Percentiles rank a stretch among this genome's conserved stretches.
Evolutionary conservation across 2,329 filamentous ascomycete species (phyloP).

Genomic region (Dactylonectria macrodidyma): DNA sequence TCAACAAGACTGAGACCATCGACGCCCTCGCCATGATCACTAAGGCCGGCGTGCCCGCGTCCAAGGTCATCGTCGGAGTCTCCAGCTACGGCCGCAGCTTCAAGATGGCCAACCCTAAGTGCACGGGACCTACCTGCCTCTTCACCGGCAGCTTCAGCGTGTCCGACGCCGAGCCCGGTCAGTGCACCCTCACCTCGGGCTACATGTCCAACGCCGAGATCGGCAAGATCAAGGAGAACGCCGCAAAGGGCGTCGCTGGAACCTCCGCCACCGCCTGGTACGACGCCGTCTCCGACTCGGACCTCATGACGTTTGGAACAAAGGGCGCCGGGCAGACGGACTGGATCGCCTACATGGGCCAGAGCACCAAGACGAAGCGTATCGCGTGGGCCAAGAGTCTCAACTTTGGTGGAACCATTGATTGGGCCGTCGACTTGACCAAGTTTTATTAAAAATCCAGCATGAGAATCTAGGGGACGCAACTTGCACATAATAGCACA

Average conservation of each 20-base stretch:
- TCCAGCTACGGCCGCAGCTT: slow-evolving; percentile 50
- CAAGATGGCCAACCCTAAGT: slow-evolving; percentile 44
- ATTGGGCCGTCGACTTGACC: slow-evolving; percentile 52
- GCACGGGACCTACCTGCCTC: slow-evolving; percentile 42
- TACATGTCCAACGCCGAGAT: slow-evolving; percentile 43
- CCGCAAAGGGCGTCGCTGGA: slow-evolving; percentile 3
- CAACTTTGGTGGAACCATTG: slow-evolving; percentile 50
- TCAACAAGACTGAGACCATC: slow-evolving; percentile 58
- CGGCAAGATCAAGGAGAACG: slow-evolving; percentile 20
- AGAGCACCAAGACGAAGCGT: slow-evolving; percentile 43
- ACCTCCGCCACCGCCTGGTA: slow-evolving; percentile 39
- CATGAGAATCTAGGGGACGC: neutral
- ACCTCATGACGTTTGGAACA: slow-evolving; percentile 44
- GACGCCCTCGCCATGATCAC: slow-evolving; percentile 56
- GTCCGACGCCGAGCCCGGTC: slow-evolving; percentile 43
- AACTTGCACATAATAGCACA: neutral
- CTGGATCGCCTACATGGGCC: slow-evolving; percentile 51
- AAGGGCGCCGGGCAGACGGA: slow-evolving; percentile 42
- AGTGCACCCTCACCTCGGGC: slow-evolving; percentile 44
- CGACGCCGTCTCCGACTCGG: slow-evolving; percentile 41
- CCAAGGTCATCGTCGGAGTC: slow-evolving; percentile 51
- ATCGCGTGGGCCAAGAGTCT: slow-evolving; percentile 36
- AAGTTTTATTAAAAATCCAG: slow-evolving; percentile 33
- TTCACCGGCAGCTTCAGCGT: slow-evolving; percentile 45
- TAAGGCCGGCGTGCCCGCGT: slow-evolving; percentile 52